Evolutionary conservation across 495 filamentous ascomycete species (phyloP), one percentile per base, ranked within the genome.

Genomic region (Penicillium silybi): DNA sequence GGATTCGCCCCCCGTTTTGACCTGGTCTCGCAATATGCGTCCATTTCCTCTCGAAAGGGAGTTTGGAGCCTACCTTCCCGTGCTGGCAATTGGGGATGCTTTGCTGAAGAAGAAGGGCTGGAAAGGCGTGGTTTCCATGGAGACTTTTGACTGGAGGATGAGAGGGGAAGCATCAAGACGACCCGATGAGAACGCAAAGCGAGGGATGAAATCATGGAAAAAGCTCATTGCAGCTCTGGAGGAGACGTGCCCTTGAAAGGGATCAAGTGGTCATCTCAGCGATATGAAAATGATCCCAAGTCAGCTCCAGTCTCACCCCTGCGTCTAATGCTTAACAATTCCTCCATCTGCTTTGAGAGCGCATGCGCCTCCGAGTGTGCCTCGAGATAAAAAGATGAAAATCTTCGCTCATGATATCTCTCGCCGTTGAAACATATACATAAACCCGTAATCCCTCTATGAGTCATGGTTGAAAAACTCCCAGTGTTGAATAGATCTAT

Each of bases 81-180:
- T 32, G 29, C 11, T 13, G 29, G 29, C 8, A 15, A 32, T 32
- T 32, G 29, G 9, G 3, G 10, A 32, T 10, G 29, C 29, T 13
- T 80, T 89, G 58, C 74, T 87, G 46, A 72, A 83, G 13, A 79
- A 77, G 1, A 70, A 83, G 22, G 79, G 80, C 4, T 92, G 78
- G 49, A 66, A 77, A 49, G 87, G 87, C 0, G 89, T 85, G 84
- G 77, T 89, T 13, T 85, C 81, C 43, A 77, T 89, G 65, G 87
- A 92, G 68, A 65, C 87, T 39, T 90, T 92, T 66, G 83, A 85
- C 62, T 66, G 82, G 29, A 74, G 73, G 41, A 82, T 90, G 80
- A 66, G 72, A 5, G 77, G 84, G 37, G 53, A 64, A 16, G 72
- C 72, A n/a, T 55, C 46, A 52, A 32, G 29, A 32, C 34, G 41